Evolutionary conservation across 1,139 yeast genomes (phyloP), one percentile per base, ranked within the genome.

Genomic region (Pneumocystis sp.): DNA sequence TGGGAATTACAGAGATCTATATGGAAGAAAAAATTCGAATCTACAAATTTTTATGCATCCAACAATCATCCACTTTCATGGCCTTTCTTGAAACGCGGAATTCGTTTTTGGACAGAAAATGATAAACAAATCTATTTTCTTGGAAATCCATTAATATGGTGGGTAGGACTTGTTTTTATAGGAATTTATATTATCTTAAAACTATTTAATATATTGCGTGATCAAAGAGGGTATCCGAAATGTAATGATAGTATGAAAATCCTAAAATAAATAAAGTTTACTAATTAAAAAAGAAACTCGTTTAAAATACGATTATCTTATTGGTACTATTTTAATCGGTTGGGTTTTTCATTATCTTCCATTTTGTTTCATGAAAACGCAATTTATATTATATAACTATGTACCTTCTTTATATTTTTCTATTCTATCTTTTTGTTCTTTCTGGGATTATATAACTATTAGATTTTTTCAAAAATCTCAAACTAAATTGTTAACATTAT

Each of bases 101-200:
- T 95, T 76, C 89, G 89, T 77, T 95, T 93, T 79, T 93, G 97
- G 97, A 85, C 82, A 70, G 80, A 81, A 72, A 84, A 87, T 68
- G 81, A 86, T 74, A 83, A 81, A 70, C 96, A 88, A 74, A 84
- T 93, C 61, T 95, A 93, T 75, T 81, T 95, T 69, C 74, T 93
- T 62, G 99, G 99, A 74, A 95, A 95, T 74, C 91, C 93, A 29
- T 83, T 88, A 64, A 79, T 86, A 61, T 95, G 97, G 97, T 91
- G 95, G 93, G 74, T 87, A 4, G 81, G 86, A n/a, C 79, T 95
- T 50, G 80, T 81, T 17, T 75, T 83, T 35, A 77, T 89, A 69
- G 76, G 80, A 17, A 76, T 82, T 1, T 88, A 87, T 72, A 77
- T 75, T 3, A 72, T 83, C 31, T 84, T 85, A 73, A 78, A 82